Evolutionary conservation across 306 rosid species (phyloP).

Genomic region (Cicer chorassanicum): DNA sequence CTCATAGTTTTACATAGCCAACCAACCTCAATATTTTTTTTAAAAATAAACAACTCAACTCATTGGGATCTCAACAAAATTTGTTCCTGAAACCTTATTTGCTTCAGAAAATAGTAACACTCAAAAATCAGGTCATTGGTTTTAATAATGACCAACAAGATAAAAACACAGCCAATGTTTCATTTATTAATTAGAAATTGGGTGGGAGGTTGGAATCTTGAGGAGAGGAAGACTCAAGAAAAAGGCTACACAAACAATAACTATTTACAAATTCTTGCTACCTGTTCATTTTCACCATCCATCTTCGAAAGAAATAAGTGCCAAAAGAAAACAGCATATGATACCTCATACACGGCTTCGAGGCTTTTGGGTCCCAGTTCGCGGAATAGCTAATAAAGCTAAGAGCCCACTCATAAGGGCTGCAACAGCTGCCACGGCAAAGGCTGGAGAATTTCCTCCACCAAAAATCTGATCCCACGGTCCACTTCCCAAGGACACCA

Average conservation of each 20-base stretch:
- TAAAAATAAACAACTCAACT: slow-evolving; percentile 41
- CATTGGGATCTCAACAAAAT: slow-evolving; percentile 43
- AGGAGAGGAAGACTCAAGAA: slow-evolving; percentile 40
- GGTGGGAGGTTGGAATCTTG: slow-evolving; percentile 35
- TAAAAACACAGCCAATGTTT: slow-evolving; percentile 40
- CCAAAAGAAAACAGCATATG: slow-evolving; percentile 53
- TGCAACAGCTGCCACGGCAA: slow-evolving; percentile 86
- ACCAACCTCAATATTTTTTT: slow-evolving; percentile 44
- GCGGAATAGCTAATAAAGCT: slow-evolving; percentile 91
- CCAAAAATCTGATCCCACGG: slow-evolving; percentile 99
- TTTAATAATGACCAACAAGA: slow-evolving; percentile 45
- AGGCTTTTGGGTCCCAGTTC: slow-evolving; percentile 72
- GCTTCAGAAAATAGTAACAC: slow-evolving; percentile 42
- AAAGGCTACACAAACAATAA: slow-evolving; percentile 43
- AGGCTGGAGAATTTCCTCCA: slow-evolving; percentile 97
- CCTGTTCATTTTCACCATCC: slow-evolving; percentile 49
- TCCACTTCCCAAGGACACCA: slow-evolving; percentile 93
- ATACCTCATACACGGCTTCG: slow-evolving; percentile 78
- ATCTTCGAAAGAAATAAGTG: slow-evolving; percentile 39
- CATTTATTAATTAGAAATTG: slow-evolving; percentile 41
- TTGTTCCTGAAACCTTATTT: slow-evolving; percentile 40
- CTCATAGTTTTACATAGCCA: slow-evolving; percentile 49
- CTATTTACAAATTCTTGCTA: slow-evolving; percentile 58
- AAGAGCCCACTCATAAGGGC: slow-evolving; percentile 83
- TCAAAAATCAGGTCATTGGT: slow-evolving; percentile 37